These are phyloP conservation scores for Aspergillus calidoustus DNA, from an alignment of 2,329 filamentous ascomycete genomes.

Conservation along the genomic window DNA sequence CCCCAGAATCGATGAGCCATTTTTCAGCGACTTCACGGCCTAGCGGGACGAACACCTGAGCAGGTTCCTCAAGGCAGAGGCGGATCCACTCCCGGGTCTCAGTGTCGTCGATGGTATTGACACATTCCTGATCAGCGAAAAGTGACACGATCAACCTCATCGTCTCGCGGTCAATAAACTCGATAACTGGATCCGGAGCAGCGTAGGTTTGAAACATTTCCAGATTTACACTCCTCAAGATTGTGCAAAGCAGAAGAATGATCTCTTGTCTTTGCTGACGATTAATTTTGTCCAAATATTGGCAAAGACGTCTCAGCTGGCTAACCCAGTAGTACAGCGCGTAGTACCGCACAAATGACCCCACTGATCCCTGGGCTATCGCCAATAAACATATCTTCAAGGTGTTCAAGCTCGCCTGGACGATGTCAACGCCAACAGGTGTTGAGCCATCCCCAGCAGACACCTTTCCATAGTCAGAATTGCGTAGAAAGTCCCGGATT, in stretches of 20 bases:
- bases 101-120: not conserved
- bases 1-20: not conserved
- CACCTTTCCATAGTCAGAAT: not conserved
- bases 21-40: not conserved
- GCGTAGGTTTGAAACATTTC: not conserved
- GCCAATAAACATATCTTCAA: not conserved
- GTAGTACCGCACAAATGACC: not conserved
- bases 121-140: not conserved
- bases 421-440: not conserved
- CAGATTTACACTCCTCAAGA: not conserved
- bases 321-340: not conserved
- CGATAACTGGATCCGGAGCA: not conserved
- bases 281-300: not conserved
- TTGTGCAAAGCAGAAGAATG: not conserved
- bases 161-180: not conserved
- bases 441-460: not conserved
- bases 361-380: not conserved
- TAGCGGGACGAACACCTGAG: not conserved
- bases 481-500: not conserved
- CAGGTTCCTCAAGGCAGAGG: not conserved
- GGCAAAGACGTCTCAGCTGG: not conserved
- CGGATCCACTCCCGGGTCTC: not conserved
- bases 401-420: not conserved
- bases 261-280: not conserved
- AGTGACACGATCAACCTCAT: not conserved